These are phyloP conservation scores for Gnomoniopsis sp. DNA, from an alignment of 2,329 filamentous ascomycete genomes.

Conservation along the genomic window DNA sequence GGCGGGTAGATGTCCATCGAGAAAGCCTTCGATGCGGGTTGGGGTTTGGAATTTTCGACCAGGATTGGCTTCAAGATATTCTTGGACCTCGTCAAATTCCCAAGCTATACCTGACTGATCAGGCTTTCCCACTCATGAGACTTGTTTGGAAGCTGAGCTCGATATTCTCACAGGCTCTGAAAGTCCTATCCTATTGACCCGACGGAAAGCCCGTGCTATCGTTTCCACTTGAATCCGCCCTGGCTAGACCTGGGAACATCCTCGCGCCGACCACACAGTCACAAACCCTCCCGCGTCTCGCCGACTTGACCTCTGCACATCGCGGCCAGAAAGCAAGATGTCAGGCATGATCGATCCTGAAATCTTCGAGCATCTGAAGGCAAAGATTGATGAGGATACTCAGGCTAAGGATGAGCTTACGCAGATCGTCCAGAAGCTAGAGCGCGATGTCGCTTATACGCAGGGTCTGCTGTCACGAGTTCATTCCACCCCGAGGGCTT, in stretches of 20 bases:
- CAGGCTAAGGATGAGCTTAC: slow-evolving; percentile 78
- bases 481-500: slow-evolving; percentile 74
- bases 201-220: no score
- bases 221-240: no score
- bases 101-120: no score
- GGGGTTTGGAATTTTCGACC: no score
- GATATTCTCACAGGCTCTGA: no score
- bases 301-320: not conserved
- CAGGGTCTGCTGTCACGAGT: slow-evolving; percentile 84
- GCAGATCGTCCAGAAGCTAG: slow-evolving; percentile 76
- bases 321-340: slow-evolving; percentile 7
- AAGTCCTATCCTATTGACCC: no score
- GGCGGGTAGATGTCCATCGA: no score
- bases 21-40: no score
- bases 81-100: no score
- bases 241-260: not conserved
- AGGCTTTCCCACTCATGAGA: no score
- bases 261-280: not conserved
- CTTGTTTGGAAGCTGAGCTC: no score
- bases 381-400: slow-evolving; percentile 84
- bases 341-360: slow-evolving; percentile 67
- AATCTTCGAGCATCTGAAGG: slow-evolving; percentile 85
- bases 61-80: no score
- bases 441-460: slow-evolving; percentile 76
- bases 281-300: not conserved